Conservation (phyloP, 1,139 yeast species). For the Hemisphaericaspora subhashii region DNA sequence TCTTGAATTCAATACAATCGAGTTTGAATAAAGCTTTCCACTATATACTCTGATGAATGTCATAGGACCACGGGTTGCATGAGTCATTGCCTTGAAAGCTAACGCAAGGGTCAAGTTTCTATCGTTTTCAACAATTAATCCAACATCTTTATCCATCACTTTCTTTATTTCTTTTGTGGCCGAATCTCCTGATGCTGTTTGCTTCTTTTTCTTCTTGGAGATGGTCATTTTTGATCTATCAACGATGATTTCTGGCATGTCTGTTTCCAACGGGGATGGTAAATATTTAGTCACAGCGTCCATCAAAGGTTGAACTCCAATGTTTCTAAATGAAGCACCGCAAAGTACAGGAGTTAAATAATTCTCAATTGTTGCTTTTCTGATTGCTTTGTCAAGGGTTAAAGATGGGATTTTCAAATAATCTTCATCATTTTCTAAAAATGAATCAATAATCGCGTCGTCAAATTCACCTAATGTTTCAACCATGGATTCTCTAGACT, state of each 20-base stretch:
- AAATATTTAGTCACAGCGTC: slow-evolving; percentile 77
- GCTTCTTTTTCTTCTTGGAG: slow-evolving; percentile 10
- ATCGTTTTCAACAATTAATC: slow-evolving; percentile 55
- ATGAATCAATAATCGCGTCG: slow-evolving; percentile 73
- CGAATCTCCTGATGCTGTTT: slow-evolving; percentile 3
- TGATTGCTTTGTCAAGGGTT: slow-evolving; percentile 56
- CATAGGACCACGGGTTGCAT: slow-evolving; percentile 80
- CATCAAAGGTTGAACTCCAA: slow-evolving; percentile 91
- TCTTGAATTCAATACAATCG: slow-evolving; percentile 65
- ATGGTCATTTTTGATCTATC: slow-evolving; percentile 14
- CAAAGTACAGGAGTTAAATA: slow-evolving; percentile 78
- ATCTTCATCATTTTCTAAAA: slow-evolving; percentile 69
- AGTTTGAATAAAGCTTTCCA: slow-evolving; percentile 66
- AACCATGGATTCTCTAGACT: slow-evolving; percentile 71
- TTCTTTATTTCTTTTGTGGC: slow-evolving; percentile 22
- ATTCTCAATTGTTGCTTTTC: slow-evolving; percentile 59
- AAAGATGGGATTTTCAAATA: slow-evolving; percentile 60
- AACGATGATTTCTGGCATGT: slow-evolving; percentile 51
- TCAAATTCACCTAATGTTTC: slow-evolving; percentile 85
- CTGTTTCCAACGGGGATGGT: slow-evolving; percentile 77
- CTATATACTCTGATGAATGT: slow-evolving; percentile 86
- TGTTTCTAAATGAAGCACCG: slow-evolving; percentile 89
- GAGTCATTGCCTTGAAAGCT: slow-evolving; percentile 89
- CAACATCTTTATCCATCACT: slow-evolving; percentile 39
- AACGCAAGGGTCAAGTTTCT: slow-evolving; percentile 69